Conservation (phyloP, 1,284 basidiomycete species). For the Rhodotorula sp. region DNA sequence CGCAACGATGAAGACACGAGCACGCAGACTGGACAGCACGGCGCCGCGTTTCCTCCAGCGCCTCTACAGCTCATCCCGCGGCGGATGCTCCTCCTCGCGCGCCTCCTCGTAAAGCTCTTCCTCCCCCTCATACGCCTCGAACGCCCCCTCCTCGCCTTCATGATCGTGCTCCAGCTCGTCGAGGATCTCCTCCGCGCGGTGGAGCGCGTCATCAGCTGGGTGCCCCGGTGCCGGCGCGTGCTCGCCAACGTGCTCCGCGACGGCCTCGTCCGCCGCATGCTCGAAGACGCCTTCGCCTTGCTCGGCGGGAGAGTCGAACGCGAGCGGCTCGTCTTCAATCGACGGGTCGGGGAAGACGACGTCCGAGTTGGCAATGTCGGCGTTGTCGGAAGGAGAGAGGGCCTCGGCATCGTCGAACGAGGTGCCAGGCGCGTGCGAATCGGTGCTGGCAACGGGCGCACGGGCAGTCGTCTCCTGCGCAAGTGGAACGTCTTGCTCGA, state of each 20-base stretch:
- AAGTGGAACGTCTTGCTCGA: no score
- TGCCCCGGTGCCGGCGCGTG: neutral
- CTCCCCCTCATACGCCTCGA: neutral
- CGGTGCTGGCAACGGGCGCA: neutral
- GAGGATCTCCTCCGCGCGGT: neutral
- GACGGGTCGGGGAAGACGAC: constrained; percentile 2
- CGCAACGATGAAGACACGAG: neutral
- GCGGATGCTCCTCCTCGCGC: neutral
- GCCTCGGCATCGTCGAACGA: neutral
- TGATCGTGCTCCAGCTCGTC: neutral
- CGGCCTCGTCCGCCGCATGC: neutral
- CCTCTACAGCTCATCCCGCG: constrained; percentile 11
- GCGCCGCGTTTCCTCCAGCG: neutral
- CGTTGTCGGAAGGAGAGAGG: neutral
- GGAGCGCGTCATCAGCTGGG: neutral
- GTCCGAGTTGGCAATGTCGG: constrained; percentile 18
- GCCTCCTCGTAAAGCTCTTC: neutral
- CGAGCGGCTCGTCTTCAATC: neutral
- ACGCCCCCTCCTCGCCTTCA: neutral
- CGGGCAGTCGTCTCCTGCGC: no score
- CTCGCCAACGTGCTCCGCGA: neutral
- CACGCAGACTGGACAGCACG: neutral
- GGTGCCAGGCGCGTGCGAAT: neutral
- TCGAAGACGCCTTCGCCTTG: neutral
- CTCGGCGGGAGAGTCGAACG: neutral